Evolutionary conservation across 192 early-diverging fungal genomes (phyloP).

Genomic region (Gamsiella multidivaricata): DNA sequence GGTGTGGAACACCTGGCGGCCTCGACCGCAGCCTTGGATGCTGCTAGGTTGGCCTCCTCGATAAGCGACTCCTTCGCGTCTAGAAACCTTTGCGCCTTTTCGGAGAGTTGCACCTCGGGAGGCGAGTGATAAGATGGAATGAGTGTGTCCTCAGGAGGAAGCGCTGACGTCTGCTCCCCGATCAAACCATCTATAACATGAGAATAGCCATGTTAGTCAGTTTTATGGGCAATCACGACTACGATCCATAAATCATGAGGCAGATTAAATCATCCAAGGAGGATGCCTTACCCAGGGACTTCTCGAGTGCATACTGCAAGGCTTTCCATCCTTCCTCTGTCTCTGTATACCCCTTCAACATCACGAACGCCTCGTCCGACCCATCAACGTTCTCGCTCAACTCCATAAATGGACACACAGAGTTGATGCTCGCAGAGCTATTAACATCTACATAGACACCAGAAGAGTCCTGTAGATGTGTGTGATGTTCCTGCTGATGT

Average conservation of each 20-base stretch:
- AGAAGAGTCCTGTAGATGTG: background rate
- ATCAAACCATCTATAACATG: constrained; percentile 29
- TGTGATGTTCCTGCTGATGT: background rate
- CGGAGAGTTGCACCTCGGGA: constrained; percentile 28
- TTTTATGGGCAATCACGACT: background rate
- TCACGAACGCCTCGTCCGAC: background rate
- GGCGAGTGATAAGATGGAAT: constrained; percentile 35
- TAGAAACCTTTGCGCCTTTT: constrained; percentile 32
- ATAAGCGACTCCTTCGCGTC: constrained; percentile 30
- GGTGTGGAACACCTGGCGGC: constrained; percentile 26
- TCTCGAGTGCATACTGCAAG: constrained; percentile 26
- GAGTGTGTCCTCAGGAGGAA: constrained; percentile 41
- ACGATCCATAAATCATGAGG: too few relatives aligned
- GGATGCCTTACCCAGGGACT: constrained; percentile 25
- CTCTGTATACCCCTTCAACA: constrained; percentile 44
- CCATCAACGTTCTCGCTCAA: background rate
- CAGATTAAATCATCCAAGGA: too few relatives aligned
- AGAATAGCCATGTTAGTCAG: too few relatives aligned
- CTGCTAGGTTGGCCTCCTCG: constrained; percentile 27
- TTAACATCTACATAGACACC: background rate
- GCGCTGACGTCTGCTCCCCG: constrained; percentile 14
- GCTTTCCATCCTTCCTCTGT: constrained; percentile 45
- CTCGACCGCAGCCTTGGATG: constrained; percentile 27
- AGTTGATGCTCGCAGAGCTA: background rate
- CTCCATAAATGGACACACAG: constrained; percentile 38